Conservation (phyloP, 2,329 filamentous ascomycete genomes). For the Monosporascus sp. region DNA sequence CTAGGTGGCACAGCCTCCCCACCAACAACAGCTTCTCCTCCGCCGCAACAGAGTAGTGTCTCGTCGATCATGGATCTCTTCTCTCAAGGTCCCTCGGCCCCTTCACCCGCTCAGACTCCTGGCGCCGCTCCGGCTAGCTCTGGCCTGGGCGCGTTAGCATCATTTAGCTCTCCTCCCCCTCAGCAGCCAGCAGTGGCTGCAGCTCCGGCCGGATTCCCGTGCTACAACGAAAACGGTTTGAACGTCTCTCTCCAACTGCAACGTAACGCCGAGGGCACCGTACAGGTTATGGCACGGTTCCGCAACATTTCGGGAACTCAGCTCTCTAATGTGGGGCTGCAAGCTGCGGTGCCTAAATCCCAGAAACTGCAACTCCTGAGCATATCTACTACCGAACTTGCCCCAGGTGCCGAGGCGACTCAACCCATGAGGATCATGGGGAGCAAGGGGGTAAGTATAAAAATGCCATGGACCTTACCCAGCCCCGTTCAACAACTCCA, state of each 20-base stretch:
- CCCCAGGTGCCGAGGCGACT: constrained; percentile 73
- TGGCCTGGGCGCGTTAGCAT: constrained; percentile 45
- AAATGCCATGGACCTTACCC: not conserved
- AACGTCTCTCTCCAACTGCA: constrained; percentile 78
- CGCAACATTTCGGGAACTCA: constrained; percentile 62
- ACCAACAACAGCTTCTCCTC: constrained; percentile 38
- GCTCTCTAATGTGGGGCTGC: constrained; percentile 73
- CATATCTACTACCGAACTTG: constrained; percentile 76
- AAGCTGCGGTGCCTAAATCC: constrained; percentile 93
- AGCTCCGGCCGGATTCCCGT: constrained; percentile 55
- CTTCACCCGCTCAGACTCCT: constrained; percentile 28
- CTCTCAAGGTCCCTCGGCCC: constrained; percentile 38
- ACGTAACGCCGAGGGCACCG: constrained; percentile 69
- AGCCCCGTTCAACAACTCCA: not conserved
- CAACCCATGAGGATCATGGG: constrained; percentile 86
- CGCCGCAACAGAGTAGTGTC: constrained; percentile 51
- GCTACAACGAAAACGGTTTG: constrained; percentile 83
- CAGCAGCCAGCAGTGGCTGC: constrained; percentile 35
- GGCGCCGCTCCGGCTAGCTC: constrained; percentile 41
- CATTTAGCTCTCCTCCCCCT: constrained; percentile 44
- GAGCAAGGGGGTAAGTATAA: constrained; percentile 77
- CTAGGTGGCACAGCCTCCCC: constrained; percentile 65
- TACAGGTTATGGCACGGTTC: constrained; percentile 82
- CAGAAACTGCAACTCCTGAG: constrained; percentile 90
- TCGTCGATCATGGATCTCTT: constrained; percentile 91